phyloP scores from a whole-genome alignment of 169 alveolate species.

The Plasmodium berghei region DNA sequence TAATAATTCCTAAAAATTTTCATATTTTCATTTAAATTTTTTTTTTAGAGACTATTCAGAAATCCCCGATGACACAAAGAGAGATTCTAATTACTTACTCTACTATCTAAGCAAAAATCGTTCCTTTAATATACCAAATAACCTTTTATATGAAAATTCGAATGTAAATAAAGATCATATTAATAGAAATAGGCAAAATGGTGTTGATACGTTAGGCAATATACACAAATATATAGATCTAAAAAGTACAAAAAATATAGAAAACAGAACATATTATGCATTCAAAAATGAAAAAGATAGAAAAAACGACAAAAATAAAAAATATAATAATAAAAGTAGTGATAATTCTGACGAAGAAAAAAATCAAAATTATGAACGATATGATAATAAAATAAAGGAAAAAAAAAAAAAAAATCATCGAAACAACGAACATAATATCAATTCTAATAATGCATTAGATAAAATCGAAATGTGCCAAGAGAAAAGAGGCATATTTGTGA shows the following conservation, averaged over 20 bases:
- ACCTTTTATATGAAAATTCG: constrained; percentile 5
- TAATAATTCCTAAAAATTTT: neutral
- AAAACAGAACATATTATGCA: neutral
- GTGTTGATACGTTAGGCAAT: neutral
- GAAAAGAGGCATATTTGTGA: neutral
- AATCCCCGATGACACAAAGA: constrained; percentile 14
- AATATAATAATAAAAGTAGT: neutral
- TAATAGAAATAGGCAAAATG: neutral
- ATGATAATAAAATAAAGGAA: neutral
- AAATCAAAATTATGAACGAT: neutral
- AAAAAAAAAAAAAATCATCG: neutral
- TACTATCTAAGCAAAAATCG: constrained; percentile 11
- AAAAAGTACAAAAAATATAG: neutral
- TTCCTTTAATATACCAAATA: constrained; percentile 5
- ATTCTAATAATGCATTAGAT: constrained; percentile 3
- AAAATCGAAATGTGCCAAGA: neutral
- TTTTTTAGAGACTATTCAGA: constrained; percentile 23
- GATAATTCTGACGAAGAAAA: constrained; percentile 1
- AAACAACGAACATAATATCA: constrained; percentile 27
- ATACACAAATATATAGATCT: neutral
- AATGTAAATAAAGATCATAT: neutral
- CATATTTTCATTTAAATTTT: neutral
- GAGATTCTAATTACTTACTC: constrained; percentile 11
- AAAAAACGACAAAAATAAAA: neutral
- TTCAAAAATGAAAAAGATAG: constrained; percentile 1